phyloP scores from a whole-genome alignment of 1,284 basidiomycete genomes.

The Tilletia horrida region DNA sequence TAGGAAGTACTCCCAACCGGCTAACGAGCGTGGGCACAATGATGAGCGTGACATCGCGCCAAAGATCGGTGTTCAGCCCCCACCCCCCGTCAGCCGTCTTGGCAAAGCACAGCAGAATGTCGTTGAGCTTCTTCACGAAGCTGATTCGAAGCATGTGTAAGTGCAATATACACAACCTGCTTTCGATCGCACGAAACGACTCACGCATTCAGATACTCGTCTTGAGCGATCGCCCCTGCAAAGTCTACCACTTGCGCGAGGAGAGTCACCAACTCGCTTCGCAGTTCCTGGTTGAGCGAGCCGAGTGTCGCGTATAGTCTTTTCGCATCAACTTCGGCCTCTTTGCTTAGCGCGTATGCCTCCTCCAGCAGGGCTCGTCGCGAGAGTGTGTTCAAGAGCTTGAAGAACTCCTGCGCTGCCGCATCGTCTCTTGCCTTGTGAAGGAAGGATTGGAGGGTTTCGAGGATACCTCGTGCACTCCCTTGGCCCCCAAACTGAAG shows the following conservation, averaged over 20 bases:
- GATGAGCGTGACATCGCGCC: conserved; percentile 15
- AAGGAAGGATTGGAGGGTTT: conserved; percentile 12
- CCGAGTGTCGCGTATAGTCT: conserved; percentile 18
- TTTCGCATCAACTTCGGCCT: conserved; percentile 20
- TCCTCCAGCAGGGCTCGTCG: conserved; percentile 22
- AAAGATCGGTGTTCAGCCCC: conserved; percentile 16
- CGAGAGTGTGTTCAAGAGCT: conserved; percentile 18
- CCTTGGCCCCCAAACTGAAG: conserved; percentile 20
- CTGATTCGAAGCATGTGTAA: not conserved
- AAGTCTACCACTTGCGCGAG: conserved; percentile 17
- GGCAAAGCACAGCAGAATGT: conserved; percentile 4
- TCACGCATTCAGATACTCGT: conserved; percentile 16
- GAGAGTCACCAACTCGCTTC: conserved; percentile 8
- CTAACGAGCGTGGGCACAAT: conserved; percentile 22
- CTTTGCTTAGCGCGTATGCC: conserved; percentile 18
- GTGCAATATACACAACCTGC: too few relatives aligned
- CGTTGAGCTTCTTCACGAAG: not conserved
- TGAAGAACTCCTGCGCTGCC: conserved; percentile 18
- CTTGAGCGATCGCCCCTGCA: conserved; percentile 18
- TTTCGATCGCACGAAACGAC: not conserved
- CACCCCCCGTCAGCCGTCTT: conserved; percentile 18
- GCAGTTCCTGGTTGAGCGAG: conserved; percentile 13
- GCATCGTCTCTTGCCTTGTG: conserved; percentile 23
- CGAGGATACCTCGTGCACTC: conserved; percentile 18
- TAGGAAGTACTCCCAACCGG: conserved; percentile 24